Evolutionary conservation across 495 filamentous ascomycete genomes (phyloP).

Genomic region (Penicillium flavigenum): DNA sequence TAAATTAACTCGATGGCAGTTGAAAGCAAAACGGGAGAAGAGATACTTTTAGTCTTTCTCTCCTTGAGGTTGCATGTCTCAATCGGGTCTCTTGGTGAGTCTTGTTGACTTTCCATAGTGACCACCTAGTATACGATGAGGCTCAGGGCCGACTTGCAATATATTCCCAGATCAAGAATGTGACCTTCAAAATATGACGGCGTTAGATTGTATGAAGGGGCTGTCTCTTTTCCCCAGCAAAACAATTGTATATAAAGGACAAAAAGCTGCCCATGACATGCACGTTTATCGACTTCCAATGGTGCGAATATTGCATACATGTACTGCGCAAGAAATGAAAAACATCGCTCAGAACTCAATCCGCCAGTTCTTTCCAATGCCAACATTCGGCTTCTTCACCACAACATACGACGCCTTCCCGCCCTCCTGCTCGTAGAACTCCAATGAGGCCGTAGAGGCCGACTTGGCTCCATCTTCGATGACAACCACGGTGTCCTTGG

Average conservation of each 20-base stretch:
- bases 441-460: conserved; percentile 53
- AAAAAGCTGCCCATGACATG: conserved; percentile 11
- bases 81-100: too few relatives aligned
- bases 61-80: neutral
- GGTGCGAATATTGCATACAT: conserved; percentile 20
- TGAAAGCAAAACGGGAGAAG: neutral
- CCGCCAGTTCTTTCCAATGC: conserved; percentile 79
- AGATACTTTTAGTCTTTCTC: neutral
- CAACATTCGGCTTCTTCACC: conserved; percentile 73
- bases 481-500: conserved; percentile 64
- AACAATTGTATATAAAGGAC: neutral
- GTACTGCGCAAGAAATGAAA: conserved; percentile 7
- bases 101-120: neutral
- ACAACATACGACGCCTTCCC: conserved; percentile 76
- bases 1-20: neutral
- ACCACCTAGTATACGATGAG: conserved; percentile 2
- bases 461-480: conserved; percentile 65
- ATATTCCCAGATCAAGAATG: neutral
- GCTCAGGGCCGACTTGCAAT: neutral
- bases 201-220: neutral
- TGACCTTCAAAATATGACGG: neutral
- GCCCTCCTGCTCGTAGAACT: conserved; percentile 57
- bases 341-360: conserved; percentile 56
- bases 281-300: conserved; percentile 8
- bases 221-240: neutral